phyloP scores from a whole-genome alignment of 371 early-diverging fungal species.

The Dinochytrium kinnereticum region DNA sequence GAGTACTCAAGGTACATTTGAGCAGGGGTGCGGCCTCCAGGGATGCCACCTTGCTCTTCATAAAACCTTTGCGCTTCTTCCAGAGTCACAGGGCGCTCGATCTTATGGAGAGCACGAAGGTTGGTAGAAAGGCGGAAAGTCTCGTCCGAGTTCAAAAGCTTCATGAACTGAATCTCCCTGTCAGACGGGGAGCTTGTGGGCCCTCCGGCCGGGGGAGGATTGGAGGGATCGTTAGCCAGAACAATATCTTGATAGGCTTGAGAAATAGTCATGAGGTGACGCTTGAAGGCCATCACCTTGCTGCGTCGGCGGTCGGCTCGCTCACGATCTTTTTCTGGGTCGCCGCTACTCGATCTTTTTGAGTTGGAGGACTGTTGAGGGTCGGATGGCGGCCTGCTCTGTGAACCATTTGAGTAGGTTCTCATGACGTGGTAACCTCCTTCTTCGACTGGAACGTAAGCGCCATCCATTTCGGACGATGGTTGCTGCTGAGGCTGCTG shows the following conservation, averaged over 20 bases:
- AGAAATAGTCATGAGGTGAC: constrained; percentile 29
- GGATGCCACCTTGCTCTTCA: constrained; percentile 30
- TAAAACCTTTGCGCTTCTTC: constrained; percentile 32
- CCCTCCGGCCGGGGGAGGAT: constrained; percentile 17
- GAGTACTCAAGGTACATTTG: constrained; percentile 47
- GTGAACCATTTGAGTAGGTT: not conserved
- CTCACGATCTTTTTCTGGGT: constrained; percentile 8
- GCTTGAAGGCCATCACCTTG: constrained; percentile 33
- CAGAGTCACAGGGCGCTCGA: constrained; percentile 27
- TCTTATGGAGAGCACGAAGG: constrained; percentile 32
- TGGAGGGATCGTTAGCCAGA: constrained; percentile 15
- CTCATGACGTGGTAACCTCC: not conserved
- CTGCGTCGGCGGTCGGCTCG: constrained; percentile 24
- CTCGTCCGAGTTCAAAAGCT: constrained; percentile 48
- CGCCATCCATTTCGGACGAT: not conserved
- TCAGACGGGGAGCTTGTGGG: constrained; percentile 31
- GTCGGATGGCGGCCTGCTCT: not conserved
- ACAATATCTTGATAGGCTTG: constrained; percentile 33
- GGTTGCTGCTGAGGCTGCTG: not conserved
- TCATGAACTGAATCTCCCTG: constrained; percentile 51
- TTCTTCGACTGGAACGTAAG: not conserved
- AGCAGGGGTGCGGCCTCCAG: constrained; percentile 32
- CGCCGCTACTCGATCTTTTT: not conserved
- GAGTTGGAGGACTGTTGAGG: too few relatives aligned
- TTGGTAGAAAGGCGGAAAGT: constrained; percentile 48